Evolutionary conservation across 306 rosid species (phyloP).

Genomic region (Prosopis cineraria): DNA sequence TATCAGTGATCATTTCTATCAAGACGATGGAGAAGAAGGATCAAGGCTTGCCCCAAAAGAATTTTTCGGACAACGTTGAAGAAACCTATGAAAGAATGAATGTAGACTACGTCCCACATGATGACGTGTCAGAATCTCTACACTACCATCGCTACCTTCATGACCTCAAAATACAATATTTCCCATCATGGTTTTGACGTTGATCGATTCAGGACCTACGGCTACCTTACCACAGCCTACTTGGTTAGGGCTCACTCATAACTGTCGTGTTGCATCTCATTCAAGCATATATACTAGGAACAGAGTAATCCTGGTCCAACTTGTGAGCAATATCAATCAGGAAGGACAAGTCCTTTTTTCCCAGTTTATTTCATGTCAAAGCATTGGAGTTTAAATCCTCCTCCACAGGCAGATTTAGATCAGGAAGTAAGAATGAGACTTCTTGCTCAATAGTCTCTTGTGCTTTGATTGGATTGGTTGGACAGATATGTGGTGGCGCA

Average conservation of each 20-base stretch:
- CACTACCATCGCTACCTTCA: slow-evolving; percentile 45
- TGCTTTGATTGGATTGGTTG: slow-evolving; percentile 36
- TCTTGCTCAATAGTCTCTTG: slow-evolving; percentile 49
- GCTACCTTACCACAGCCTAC: slow-evolving; percentile 48
- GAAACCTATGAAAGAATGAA: slow-evolving; percentile 26
- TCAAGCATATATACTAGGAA: slow-evolving; percentile 21
- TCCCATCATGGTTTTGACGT: slow-evolving; percentile 32
- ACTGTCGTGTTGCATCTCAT: slow-evolving; percentile 33
- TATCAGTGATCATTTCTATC: slow-evolving; percentile 32
- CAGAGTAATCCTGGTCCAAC: slow-evolving; percentile 33
- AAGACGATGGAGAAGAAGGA: slow-evolving; percentile 19
- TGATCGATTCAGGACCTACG: slow-evolving; percentile 48
- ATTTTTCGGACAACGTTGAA: slow-evolving; percentile 37
- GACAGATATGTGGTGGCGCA: slow-evolving; percentile 23
- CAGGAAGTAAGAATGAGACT: slow-evolving; percentile 60
- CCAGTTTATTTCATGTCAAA: slow-evolving; percentile 39
- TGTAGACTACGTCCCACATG: slow-evolving; percentile 22
- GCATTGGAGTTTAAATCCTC: slow-evolving; percentile 37
- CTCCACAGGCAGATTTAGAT: slow-evolving; percentile 74
- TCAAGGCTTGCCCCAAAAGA: slow-evolving; percentile 32
- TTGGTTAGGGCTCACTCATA: slow-evolving; percentile 47
- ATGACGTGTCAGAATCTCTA: slow-evolving; percentile 47
- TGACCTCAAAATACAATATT: slow-evolving; percentile 33
- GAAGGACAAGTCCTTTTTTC: slow-evolving; percentile 20
- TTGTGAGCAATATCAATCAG: slow-evolving; percentile 25